These are phyloP conservation scores for Austropuccinia psidii DNA, from an alignment of 1,284 basidiomycete species.

Conservation along the genomic window DNA sequence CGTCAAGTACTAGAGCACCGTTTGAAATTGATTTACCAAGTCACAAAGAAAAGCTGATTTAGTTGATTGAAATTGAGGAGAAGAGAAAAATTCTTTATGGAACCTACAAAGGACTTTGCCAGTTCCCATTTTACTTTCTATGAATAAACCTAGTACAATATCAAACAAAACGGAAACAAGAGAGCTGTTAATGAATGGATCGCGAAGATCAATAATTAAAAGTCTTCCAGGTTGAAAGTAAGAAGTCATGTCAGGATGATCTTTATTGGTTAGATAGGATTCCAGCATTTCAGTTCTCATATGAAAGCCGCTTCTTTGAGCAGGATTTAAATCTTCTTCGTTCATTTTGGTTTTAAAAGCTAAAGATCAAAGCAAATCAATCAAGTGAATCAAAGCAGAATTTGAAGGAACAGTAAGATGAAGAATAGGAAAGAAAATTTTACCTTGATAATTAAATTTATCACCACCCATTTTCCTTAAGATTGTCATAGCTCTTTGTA, in stretches of 20 bases:
- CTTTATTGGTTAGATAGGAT: constrained; percentile 14
- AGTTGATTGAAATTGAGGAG: too few relatives aligned
- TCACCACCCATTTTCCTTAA: constrained; percentile 25
- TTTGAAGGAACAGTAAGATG: too few relatives aligned
- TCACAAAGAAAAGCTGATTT: too few relatives aligned
- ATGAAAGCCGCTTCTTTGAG: constrained; percentile 9
- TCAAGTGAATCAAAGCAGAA: too few relatives aligned
- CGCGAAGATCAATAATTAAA: constrained; percentile 32
- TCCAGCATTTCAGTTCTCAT: constrained; percentile 29
- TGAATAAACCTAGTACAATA: constrained; percentile 23
- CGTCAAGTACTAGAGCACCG: constrained; percentile 12
- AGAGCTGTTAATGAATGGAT: constrained; percentile 27
- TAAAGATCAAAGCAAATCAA: too few relatives aligned
- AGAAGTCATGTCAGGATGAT: neutral
- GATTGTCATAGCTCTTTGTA: constrained; percentile 31
- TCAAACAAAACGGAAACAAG: constrained; percentile 25
- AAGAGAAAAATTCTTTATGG: too few relatives aligned
- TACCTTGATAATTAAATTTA: constrained; percentile 20
- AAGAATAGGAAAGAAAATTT: too few relatives aligned
- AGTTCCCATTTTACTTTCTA: neutral
- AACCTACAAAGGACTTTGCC: constrained; percentile 27
- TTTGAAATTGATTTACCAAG: too few relatives aligned
- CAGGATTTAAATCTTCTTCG: constrained; percentile 6
- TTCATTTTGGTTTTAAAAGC: constrained; percentile 18
- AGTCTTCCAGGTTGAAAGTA: constrained; percentile 24